These are phyloP conservation scores for Silene vulgaris DNA, from an alignment of 179 eudicot species.

Conservation along the genomic window DNA sequence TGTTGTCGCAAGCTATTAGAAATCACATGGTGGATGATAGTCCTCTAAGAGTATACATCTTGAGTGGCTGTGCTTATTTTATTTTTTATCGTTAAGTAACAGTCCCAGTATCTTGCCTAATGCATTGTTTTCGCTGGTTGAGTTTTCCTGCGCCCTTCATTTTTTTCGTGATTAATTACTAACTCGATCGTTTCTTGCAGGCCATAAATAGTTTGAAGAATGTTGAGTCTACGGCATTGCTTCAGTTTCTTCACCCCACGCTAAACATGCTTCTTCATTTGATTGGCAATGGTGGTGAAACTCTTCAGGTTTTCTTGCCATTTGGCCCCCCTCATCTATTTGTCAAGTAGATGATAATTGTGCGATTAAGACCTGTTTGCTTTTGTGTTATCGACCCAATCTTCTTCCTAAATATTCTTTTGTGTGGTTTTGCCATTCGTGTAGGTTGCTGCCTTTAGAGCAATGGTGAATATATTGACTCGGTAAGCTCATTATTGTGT, in stretches of 20 bases:
- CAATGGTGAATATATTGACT: conserved; percentile 96
- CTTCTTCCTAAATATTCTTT: background rate
- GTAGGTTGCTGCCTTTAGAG: conserved; percentile 99
- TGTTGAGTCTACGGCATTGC: conserved; percentile 96
- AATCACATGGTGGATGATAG: background rate
- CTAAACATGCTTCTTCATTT: conserved; percentile 99
- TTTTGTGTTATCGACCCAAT: background rate
- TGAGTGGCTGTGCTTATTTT: too few species aligned
- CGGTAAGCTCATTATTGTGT: conserved; percentile 46
- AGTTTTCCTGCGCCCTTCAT: background rate
- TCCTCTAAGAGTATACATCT: too few species aligned
- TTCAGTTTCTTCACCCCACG: conserved; percentile 98
- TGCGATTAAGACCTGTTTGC: background rate
- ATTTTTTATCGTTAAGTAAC: too few species aligned
- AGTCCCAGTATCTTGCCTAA: too few species aligned
- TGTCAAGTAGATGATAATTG: background rate
- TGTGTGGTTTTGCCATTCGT: conserved; percentile 19
- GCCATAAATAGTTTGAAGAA: conserved; percentile 99
- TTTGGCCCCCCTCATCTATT: background rate
- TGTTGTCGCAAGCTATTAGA: background rate
- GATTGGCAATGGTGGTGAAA: conserved; percentile 99
- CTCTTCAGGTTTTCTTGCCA: conserved; percentile 67
- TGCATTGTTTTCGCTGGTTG: background rate
- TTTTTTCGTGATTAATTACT: background rate
- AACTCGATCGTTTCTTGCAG: conserved; percentile 35